phyloP scores from a whole-genome alignment of 2,329 filamentous ascomycete species.

The Grosmannia clavigera region DNA sequence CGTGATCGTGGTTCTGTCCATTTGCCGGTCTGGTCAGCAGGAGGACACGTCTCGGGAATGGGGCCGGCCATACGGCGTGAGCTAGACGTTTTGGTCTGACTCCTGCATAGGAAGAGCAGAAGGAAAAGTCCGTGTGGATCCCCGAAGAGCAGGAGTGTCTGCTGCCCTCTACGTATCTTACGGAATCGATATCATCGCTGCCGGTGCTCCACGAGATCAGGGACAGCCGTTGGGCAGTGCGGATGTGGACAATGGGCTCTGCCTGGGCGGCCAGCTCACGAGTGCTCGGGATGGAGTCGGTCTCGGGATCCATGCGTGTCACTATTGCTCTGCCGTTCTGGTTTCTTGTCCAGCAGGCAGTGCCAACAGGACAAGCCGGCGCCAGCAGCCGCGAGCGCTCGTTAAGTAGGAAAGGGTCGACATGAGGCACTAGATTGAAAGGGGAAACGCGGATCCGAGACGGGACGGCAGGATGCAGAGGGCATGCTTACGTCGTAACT shows the following conservation, averaged over 20 bases:
- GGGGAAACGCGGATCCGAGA: too few relatives aligned
- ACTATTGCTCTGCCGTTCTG: not conserved
- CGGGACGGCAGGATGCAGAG: too few relatives aligned
- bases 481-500: too few relatives aligned
- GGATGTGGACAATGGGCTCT: not conserved
- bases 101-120: not conserved
- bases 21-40: too few relatives aligned
- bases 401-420: too few relatives aligned
- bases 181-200: not conserved
- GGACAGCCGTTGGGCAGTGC: slow-evolving; percentile 1
- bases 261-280: not conserved
- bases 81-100: not conserved
- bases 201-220: not conserved
- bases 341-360: not conserved
- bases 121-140: too few relatives aligned
- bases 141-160: not conserved
- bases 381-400: too few relatives aligned
- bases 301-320: not conserved
- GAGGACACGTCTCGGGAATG: too few relatives aligned
- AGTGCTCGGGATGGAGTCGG: not conserved
- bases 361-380: not conserved
- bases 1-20: slow-evolving; percentile 1
- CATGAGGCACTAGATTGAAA: too few relatives aligned
- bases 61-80: not conserved
- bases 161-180: too few relatives aligned